Conservation (phyloP, 805 yeast genomes). For the Cyberlindnera maritima region DNA sequence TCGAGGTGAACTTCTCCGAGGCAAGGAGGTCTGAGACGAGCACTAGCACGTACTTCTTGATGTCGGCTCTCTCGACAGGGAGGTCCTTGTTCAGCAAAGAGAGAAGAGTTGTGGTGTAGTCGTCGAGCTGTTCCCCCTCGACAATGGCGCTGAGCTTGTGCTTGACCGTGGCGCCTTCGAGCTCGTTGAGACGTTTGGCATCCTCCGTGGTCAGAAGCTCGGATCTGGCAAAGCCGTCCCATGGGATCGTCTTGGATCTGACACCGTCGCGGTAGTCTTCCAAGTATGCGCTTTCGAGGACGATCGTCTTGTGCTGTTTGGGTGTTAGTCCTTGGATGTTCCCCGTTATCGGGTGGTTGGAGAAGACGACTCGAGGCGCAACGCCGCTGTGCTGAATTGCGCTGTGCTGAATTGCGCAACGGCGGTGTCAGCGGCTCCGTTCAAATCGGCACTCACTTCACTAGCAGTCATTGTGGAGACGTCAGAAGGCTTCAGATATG, state of each 20-base stretch:
- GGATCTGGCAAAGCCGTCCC: slow-evolving; percentile 87
- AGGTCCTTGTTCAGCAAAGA: slow-evolving; percentile 50
- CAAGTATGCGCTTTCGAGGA: slow-evolving; percentile 63
- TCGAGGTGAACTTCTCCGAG: slow-evolving; percentile 37
- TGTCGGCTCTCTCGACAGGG: slow-evolving; percentile 54
- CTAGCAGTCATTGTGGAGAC: neutral
- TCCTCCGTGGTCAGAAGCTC: slow-evolving; percentile 64
- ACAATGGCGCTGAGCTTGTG: slow-evolving; percentile 41
- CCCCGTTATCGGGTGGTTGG: no score
- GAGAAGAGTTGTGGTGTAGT: slow-evolving; percentile 54
- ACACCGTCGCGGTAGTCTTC: slow-evolving; percentile 64
- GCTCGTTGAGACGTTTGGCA: slow-evolving; percentile 42
- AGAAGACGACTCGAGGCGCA: no score
- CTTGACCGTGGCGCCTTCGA: slow-evolving; percentile 33
- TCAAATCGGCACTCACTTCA: neutral
- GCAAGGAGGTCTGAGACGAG: slow-evolving; percentile 53
- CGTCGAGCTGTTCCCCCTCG: slow-evolving; percentile 37
- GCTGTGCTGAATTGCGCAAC: no score
- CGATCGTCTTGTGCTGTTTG: slow-evolving; percentile 6
- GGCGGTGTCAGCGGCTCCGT: no score
- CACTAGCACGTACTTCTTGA: slow-evolving; percentile 61
- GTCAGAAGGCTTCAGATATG: neutral
- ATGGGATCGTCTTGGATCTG: slow-evolving; percentile 79
- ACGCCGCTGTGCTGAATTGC: no score
- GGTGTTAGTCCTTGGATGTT: no score